Percentiles rank a stretch among this genome's conserved stretches.
These are phyloP conservation scores for Tylopilus subfusipes DNA, from an alignment of 768 basidiomycete species.

Conservation along the genomic window DNA sequence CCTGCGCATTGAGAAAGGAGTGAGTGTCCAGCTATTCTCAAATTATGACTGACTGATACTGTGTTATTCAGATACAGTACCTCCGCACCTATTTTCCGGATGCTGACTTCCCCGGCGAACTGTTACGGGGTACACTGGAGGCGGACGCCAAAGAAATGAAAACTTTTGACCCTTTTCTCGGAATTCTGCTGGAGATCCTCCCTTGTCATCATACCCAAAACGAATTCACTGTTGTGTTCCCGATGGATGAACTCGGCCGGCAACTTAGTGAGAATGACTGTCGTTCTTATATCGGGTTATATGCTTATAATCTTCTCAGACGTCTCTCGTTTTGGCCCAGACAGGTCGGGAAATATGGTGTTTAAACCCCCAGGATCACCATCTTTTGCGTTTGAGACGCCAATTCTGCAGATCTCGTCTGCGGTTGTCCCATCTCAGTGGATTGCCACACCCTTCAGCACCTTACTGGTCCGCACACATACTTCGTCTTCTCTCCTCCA, in stretches of 20 bases:
- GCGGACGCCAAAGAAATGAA: conserved; percentile 41
- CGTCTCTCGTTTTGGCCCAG: conserved; percentile 40
- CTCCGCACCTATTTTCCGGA: conserved; percentile 70
- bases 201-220: conserved; percentile 25
- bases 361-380: conserved; percentile 39
- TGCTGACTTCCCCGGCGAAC: conserved; percentile 65
- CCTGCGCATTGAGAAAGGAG: conserved; percentile 66
- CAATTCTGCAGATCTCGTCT: conserved; percentile 61
- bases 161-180: conserved; percentile 54
- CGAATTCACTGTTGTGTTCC: conserved; percentile 47
- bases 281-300: background rate
- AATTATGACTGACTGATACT: background rate
- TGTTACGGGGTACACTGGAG: conserved; percentile 55
- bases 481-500: conserved; percentile 41
- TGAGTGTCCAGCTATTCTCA: conserved; percentile 29
- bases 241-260: conserved; percentile 56
- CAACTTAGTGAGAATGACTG: conserved; percentile 54
- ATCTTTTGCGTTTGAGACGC: conserved; percentile 53
- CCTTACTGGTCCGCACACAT: conserved; percentile 44
- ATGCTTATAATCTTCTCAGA: conserved; percentile 36
- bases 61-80: conserved; percentile 56
- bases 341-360: conserved; percentile 13
- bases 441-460: conserved; percentile 12
- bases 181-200: conserved; percentile 49
- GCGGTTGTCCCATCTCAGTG: conserved; percentile 22